Evolutionary conservation across 805 yeast species (phyloP).

Genomic region (Kuraishia ogatae): DNA sequence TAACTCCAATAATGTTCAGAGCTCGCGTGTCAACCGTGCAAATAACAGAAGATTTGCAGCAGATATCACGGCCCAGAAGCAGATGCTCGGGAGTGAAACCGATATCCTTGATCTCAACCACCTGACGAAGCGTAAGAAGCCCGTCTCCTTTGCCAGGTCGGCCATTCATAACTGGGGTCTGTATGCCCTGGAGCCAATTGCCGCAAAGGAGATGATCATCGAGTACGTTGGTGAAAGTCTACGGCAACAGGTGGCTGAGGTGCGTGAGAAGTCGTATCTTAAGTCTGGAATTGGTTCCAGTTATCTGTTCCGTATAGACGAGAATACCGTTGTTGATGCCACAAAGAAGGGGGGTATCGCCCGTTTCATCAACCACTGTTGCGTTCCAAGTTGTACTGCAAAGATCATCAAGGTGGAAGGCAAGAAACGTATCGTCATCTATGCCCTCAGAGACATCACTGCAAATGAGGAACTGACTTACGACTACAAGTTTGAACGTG

Average conservation of each 20-base stretch:
- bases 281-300: conserved; percentile 94
- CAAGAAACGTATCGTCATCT: conserved; percentile 85
- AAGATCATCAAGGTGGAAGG: conserved; percentile 95
- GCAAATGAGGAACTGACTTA: conserved; percentile 91
- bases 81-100: conserved; percentile 69
- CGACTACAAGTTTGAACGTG: conserved; percentile 92
- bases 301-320: conserved; percentile 86
- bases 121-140: conserved; percentile 81
- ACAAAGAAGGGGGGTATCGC: conserved; percentile 97
- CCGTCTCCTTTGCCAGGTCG: conserved; percentile 93
- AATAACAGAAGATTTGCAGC: conserved; percentile 84
- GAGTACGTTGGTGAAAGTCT: conserved; percentile 96
- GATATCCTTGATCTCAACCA: conserved; percentile 81
- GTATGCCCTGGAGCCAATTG: conserved; percentile 90
- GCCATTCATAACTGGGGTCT: conserved; percentile 98
- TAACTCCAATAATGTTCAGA: conserved; percentile 34
- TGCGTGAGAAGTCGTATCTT: conserved; percentile 77
- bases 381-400: conserved; percentile 96
- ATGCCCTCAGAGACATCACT: conserved; percentile 80
- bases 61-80: conserved; percentile 75
- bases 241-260: conserved; percentile 89
- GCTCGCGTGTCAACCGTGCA: conserved; percentile 82
- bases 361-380: conserved; percentile 92
- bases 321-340: conserved; percentile 92
- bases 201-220: conserved; percentile 95